Evolutionary conservation across 2,329 filamentous ascomycete species (phyloP), one percentile per base, ranked within the genome.

Genomic region (Cladosporium sp.): DNA sequence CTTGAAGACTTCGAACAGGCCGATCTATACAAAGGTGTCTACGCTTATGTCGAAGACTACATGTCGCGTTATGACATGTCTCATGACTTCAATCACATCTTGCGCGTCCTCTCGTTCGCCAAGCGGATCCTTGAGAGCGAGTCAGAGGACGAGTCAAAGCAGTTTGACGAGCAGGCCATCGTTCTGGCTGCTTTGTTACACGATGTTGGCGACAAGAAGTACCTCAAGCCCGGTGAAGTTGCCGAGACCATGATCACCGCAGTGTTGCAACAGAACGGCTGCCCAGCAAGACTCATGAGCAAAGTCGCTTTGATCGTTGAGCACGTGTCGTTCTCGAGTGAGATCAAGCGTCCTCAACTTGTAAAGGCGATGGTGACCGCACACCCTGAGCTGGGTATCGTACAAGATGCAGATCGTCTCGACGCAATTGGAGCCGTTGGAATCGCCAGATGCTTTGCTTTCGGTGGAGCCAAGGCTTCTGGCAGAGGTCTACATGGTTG

Each of bases 361-460:
- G 85, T 90, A 8, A 73, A 72, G n/a, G 72, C 75, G 1, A 77
- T 92, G n/a, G 77, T 95, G n/a, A 70, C 69, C 5, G 68, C 74
- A 28, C 78, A 89, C 70, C 90, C 90, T 1, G 90, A 94, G 71
- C 77, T 94, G 34, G 91, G 84, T 0, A 83, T 96, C 48, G 91
- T 97, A 32, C 92, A 97, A 74, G 93, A 97, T 72, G 92, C 92
- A 3, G 93, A 97, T 75, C 81, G 92, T 6, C 78, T 97, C n/a
- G 93, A 97, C 74, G 89, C 91, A 3, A 86, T 97, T 50, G 93
- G 92, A 1, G 90, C 89, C 0, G 83, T 97, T 28, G 93, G 93
- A 0, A 86, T 96, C 57, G 92, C 84, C 2, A 78, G 93, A 42
- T 84, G 83, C 39, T 92, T 94, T 70, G 85, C 87, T 0, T 97